These are phyloP conservation scores for Xylaria sp. DNA, from an alignment of 495 filamentous ascomycete genomes.

Conservation along the genomic window DNA sequence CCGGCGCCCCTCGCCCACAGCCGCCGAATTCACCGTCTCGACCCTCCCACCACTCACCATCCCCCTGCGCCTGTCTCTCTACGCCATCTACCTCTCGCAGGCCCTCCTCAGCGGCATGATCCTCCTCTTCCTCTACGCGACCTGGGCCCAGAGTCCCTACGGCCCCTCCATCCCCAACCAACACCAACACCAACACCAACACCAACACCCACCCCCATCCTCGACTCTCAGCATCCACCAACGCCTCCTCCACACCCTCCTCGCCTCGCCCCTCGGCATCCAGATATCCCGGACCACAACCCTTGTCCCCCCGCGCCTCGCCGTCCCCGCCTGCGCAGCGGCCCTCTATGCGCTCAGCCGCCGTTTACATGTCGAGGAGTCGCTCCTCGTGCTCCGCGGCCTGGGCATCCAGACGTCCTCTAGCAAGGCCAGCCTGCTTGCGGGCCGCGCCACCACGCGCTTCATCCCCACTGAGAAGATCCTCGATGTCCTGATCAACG, in stretches of 20 bases:
- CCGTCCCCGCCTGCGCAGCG: conserved; percentile 14
- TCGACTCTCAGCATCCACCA: background rate
- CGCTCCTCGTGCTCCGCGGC: conserved; percentile 84
- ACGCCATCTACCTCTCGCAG: conserved; percentile 58
- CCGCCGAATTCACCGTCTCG: conserved; percentile 85
- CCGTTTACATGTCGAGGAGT: conserved; percentile 71
- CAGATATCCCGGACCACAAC: conserved; percentile 51
- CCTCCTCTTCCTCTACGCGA: conserved; percentile 47
- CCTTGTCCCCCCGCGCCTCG: conserved; percentile 42
- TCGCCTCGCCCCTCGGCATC: conserved; percentile 41
- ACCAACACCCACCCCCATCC: conserved; percentile 26
- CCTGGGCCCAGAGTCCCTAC: conserved; percentile 37
- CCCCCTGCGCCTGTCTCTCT: conserved; percentile 61
- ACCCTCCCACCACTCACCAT: conserved; percentile 68
- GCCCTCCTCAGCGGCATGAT: conserved; percentile 41
- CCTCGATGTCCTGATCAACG: conserved; percentile 90
- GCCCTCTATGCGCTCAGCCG: conserved; percentile 47
- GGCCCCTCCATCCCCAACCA: conserved; percentile 13
- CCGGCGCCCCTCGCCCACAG: conserved; percentile 81
- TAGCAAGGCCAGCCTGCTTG: conserved; percentile 66
- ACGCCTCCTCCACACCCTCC: conserved; percentile 14
- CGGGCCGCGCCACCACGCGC: conserved; percentile 63
- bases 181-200: no score
- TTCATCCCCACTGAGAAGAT: conserved; percentile 95
- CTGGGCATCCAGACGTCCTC: conserved; percentile 91